Percentiles rank a stretch among this genome's conserved stretches.
phyloP scores from a whole-genome alignment of 331 rosid species.

The Quercus phellos region DNA sequence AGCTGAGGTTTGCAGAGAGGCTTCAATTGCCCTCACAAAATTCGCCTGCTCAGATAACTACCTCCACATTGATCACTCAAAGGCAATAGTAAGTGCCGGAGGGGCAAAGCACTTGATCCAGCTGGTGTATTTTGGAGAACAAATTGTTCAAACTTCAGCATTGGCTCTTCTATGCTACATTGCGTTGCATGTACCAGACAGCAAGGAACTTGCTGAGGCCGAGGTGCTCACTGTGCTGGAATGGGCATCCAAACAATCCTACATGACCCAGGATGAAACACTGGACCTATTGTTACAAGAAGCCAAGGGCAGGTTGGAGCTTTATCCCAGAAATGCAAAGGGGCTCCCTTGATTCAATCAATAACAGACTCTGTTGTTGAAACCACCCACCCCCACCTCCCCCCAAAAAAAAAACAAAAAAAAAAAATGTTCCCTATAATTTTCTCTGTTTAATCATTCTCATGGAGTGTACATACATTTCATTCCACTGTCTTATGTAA shows the following conservation, averaged over 20 bases:
- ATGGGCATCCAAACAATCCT: constrained; percentile 78
- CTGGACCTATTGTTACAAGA: constrained; percentile 61
- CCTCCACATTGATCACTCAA: constrained; percentile 68
- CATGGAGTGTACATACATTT: constrained; percentile 37
- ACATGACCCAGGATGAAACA: constrained; percentile 42
- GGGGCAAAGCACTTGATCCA: constrained; percentile 71
- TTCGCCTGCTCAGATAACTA: constrained; percentile 65
- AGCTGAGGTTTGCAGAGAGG: constrained; percentile 58
- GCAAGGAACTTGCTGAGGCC: constrained; percentile 65
- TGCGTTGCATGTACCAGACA: constrained; percentile 78
- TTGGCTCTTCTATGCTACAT: constrained; percentile 60
- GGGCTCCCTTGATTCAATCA: constrained; percentile 45
- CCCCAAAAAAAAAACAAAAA: not conserved
- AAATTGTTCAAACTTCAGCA: constrained; percentile 56
- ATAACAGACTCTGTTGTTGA: not conserved
- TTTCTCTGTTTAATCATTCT: constrained; percentile 5
- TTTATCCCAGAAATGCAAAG: constrained; percentile 73
- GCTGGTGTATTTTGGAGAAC: constrained; percentile 81
- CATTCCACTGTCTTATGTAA: not conserved
- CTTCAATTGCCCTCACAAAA: constrained; percentile 60
- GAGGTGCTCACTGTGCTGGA: constrained; percentile 66
- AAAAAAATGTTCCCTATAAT: not conserved
- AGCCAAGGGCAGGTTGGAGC: constrained; percentile 71
- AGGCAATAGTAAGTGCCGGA: constrained; percentile 66
- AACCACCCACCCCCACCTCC: too few species aligned